Conservation (phyloP, 805 yeast genomes). For the Sugiyamaella boreocaroliniensis region DNA sequence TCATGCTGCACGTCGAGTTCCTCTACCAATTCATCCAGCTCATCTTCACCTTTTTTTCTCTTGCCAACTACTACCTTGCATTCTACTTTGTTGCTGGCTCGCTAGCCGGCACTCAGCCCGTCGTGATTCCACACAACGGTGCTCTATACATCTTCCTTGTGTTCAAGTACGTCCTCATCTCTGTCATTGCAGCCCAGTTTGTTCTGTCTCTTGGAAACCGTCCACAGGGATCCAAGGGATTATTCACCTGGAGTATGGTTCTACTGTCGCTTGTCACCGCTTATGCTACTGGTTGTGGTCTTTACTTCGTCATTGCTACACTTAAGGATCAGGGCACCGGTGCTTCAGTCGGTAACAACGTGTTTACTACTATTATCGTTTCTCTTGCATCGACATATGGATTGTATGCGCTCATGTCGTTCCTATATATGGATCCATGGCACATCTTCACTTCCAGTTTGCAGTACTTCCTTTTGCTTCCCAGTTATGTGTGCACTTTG, state of each 20-base stretch:
- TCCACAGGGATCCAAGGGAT: slow-evolving; percentile 87
- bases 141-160: slow-evolving; percentile 80
- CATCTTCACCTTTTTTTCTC: slow-evolving; percentile 84
- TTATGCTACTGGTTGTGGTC: slow-evolving; percentile 75
- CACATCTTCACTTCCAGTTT: slow-evolving; percentile 80
- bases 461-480: slow-evolving; percentile 84
- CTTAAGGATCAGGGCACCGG: slow-evolving; percentile 34
- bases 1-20: slow-evolving; percentile 80
- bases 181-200: slow-evolving; percentile 80
- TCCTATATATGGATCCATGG: slow-evolving; percentile 93
- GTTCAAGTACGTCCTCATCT: slow-evolving; percentile 76
- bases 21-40: slow-evolving; percentile 76
- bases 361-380: slow-evolving; percentile 61
- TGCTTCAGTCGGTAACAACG: slow-evolving; percentile 35
- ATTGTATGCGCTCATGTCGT: slow-evolving; percentile 70
- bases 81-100: slow-evolving; percentile 92
- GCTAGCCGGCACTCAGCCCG: slow-evolving; percentile 42
- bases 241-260: slow-evolving; percentile 68
- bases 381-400: slow-evolving; percentile 90
- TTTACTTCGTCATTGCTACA: slow-evolving; percentile 65
- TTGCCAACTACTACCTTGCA: slow-evolving; percentile 86
- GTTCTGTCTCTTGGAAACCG: slow-evolving; percentile 94
- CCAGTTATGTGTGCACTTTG: slow-evolving; percentile 84
- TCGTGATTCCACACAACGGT: slow-evolving; percentile 46
- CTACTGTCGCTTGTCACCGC: slow-evolving; percentile 71